Percentiles rank a stretch among this genome's conserved stretches.
Evolutionary conservation across 2,329 filamentous ascomycete genomes (phyloP).

Genomic region (Botrytis byssoidea): DNA sequence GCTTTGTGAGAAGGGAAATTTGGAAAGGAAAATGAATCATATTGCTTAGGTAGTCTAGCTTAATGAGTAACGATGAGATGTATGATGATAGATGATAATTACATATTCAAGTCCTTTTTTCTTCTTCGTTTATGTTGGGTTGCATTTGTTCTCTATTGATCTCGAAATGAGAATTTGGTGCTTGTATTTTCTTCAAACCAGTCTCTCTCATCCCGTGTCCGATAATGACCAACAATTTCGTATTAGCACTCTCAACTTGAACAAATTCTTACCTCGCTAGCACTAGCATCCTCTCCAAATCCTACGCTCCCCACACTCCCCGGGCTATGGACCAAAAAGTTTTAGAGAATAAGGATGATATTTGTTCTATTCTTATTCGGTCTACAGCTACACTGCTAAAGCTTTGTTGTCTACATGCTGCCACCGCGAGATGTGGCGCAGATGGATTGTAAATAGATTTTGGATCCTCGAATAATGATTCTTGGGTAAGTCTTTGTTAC

Average conservation of each 20-base stretch:
- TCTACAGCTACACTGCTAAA: background rate
- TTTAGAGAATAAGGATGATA: background rate
- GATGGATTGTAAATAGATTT: background rate
- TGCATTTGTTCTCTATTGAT: background rate
- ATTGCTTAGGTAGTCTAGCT: constrained; percentile 13
- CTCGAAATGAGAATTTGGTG: background rate
- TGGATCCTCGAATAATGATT: background rate
- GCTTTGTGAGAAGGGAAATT: background rate
- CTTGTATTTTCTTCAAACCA: background rate
- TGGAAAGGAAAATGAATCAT: constrained; percentile 15
- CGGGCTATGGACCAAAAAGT: background rate
- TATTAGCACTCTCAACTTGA: background rate
- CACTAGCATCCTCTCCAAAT: background rate
- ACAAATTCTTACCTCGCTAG: background rate
- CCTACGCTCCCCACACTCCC: fast-evolving
- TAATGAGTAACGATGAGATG: constrained; percentile 16
- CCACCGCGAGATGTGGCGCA: background rate
- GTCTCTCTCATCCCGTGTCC: background rate
- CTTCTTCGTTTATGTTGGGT: background rate
- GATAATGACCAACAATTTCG: background rate
- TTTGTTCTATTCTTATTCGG: background rate
- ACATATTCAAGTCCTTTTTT: background rate
- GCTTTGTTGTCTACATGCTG: background rate
- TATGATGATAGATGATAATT: background rate
- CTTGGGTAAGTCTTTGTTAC: background rate